A percentile compares a stretch with the other conserved stretches of the same genome.
Conservation (phyloP, 768 basidiomycete species). For the Boletus edulis region DNA sequence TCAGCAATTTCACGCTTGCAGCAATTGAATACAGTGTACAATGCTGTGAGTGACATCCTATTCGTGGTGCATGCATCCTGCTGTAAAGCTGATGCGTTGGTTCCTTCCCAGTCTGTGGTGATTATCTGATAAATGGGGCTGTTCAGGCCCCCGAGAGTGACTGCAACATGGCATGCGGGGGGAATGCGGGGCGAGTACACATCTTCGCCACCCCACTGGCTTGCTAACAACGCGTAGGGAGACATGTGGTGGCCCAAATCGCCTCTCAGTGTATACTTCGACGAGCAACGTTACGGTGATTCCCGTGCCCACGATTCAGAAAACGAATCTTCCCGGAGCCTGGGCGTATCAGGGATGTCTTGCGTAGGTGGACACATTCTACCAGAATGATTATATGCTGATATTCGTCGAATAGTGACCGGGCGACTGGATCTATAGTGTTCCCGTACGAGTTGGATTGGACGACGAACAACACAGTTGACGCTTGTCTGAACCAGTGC, state of each 20-base stretch:
- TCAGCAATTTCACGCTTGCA: slow-evolving; percentile 60
- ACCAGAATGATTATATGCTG: not conserved
- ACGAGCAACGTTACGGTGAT: slow-evolving; percentile 41
- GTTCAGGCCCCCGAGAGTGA: slow-evolving; percentile 42
- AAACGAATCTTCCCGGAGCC: too few relatives aligned
- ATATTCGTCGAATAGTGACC: slow-evolving; percentile 41
- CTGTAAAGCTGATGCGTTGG: not conserved
- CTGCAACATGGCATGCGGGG: slow-evolving; percentile 76
- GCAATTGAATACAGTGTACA: slow-evolving; percentile 62
- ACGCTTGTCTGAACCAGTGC: slow-evolving; percentile 66
- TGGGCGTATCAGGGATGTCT: slow-evolving; percentile 60
- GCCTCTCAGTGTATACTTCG: slow-evolving; percentile 64
- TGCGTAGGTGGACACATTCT: slow-evolving; percentile 39
- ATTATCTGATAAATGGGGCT: slow-evolving; percentile 61
- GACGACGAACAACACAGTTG: slow-evolving; percentile 60
- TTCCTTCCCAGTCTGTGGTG: slow-evolving; percentile 60
- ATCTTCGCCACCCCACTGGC: not conserved
- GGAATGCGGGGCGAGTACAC: slow-evolving; percentile 54
- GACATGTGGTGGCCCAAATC: slow-evolving; percentile 70
- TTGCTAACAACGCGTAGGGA: slow-evolving; percentile 37
- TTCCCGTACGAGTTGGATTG: slow-evolving; percentile 63
- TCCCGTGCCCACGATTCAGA: too few relatives aligned
- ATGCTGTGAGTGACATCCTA: slow-evolving; percentile 41
- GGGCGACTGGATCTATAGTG: slow-evolving; percentile 37
- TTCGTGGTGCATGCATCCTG: not conserved